Conservation (phyloP, 352 stramenopile genomes). For the Pythium folliculosum region DNA sequence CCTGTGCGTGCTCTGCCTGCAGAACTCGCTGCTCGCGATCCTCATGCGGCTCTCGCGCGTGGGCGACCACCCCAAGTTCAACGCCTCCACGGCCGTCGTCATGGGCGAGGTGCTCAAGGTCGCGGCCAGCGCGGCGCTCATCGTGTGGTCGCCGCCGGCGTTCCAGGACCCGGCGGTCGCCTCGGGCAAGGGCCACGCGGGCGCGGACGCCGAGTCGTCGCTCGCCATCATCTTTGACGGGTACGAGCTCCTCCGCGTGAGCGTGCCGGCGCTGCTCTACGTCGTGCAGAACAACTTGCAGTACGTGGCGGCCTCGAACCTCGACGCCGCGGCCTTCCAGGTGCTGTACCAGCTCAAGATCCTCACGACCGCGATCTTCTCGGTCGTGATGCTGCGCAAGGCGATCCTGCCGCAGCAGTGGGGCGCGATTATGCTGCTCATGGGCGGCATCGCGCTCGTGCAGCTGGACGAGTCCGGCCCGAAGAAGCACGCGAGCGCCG, state of each 20-base stretch:
- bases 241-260: slow-evolving; percentile 69
- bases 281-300: slow-evolving; percentile 87
- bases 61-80: slow-evolving; percentile 69
- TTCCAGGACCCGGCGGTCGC: slow-evolving; percentile 12
- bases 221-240: slow-evolving; percentile 54
- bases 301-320: slow-evolving; percentile 79
- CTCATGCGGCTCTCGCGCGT: slow-evolving; percentile 84
- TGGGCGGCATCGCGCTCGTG: slow-evolving; percentile 78
- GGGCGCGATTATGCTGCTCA: slow-evolving; percentile 78
- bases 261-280: slow-evolving; percentile 77
- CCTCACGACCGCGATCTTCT: slow-evolving; percentile 84
- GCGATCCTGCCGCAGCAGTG: slow-evolving; percentile 75
- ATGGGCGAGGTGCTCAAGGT: slow-evolving; percentile 76
- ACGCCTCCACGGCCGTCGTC: slow-evolving; percentile 73
- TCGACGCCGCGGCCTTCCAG: slow-evolving; percentile 81
- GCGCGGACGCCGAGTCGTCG: slow-evolving; percentile 16
- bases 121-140: slow-evolving; percentile 44
- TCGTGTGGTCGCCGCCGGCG: slow-evolving; percentile 31
- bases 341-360: slow-evolving; percentile 90
- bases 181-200: slow-evolving; percentile 9
- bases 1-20: slow-evolving; percentile 75
- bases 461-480: slow-evolving; percentile 56
- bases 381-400: slow-evolving; percentile 74
- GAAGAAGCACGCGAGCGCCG: slow-evolving; percentile 19
- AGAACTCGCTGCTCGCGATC: slow-evolving; percentile 77